Evolutionary conservation across 306 rosid species (phyloP).

Genomic region (Gleditsia sinensis): DNA sequence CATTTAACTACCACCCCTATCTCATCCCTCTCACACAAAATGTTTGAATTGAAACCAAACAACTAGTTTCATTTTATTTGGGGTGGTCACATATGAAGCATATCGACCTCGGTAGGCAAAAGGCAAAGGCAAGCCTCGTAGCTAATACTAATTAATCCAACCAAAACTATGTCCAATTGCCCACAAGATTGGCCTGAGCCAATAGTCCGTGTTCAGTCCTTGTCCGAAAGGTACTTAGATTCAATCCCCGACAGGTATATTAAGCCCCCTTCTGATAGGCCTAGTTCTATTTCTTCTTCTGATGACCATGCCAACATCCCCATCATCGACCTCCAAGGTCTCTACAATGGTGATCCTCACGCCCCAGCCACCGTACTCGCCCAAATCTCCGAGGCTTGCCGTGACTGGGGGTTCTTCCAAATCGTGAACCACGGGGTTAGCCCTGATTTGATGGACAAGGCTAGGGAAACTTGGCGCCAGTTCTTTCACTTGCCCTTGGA

Average conservation of each 20-base stretch:
- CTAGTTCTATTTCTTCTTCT: neutral
- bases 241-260: constrained; percentile 68
- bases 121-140: too few relatives aligned
- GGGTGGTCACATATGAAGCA: too few relatives aligned
- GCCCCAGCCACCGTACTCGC: neutral
- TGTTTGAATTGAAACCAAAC: too few relatives aligned
- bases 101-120: too few relatives aligned
- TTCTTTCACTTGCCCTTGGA: constrained; percentile 75
- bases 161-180: too few relatives aligned
- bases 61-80: too few relatives aligned
- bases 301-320: constrained; percentile 56
- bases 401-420: constrained; percentile 82
- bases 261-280: constrained; percentile 61
- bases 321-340: constrained; percentile 54
- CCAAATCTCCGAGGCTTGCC: constrained; percentile 62
- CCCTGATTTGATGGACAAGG: constrained; percentile 53
- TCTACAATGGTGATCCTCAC: neutral
- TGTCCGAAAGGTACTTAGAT: constrained; percentile 52
- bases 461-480: constrained; percentile 55
- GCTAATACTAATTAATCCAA: too few relatives aligned
- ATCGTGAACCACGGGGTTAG: constrained; percentile 68
- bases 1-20: neutral
- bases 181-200: constrained; percentile 87
- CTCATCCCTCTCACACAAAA: too few relatives aligned
- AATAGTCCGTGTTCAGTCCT: constrained; percentile 76